Evolutionary conservation across 2,329 filamentous ascomycete species (phyloP).

Genomic region (Stagonosporopsis cucurbitacearum): DNA sequence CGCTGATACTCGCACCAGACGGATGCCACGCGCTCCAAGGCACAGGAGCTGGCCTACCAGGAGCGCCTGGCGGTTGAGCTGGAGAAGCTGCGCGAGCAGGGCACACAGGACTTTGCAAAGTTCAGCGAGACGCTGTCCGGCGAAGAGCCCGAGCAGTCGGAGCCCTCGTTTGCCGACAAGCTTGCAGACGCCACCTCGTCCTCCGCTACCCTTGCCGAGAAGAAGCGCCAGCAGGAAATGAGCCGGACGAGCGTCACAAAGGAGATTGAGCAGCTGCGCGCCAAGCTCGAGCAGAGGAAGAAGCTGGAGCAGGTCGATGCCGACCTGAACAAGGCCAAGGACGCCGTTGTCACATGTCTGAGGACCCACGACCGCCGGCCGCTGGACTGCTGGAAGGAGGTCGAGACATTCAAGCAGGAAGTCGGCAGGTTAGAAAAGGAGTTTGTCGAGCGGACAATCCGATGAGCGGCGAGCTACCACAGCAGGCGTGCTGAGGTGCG

Average conservation of each 20-base stretch:
- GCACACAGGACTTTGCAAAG: constrained; percentile 71
- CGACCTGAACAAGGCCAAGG: constrained; percentile 74
- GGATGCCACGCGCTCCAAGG: constrained; percentile 83
- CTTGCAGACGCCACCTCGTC: constrained; percentile 45
- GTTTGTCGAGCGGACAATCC: constrained; percentile 84
- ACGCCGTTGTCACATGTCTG: constrained; percentile 80
- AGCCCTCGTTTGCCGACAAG: constrained; percentile 46
- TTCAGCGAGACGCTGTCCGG: constrained; percentile 69
- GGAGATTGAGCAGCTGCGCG: constrained; percentile 63
- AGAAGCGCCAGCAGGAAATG: constrained; percentile 55
- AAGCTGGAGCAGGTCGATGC: constrained; percentile 70
- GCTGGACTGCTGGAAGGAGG: constrained; percentile 93
- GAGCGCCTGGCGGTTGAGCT: constrained; percentile 85
- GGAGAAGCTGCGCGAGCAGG: constrained; percentile 74
- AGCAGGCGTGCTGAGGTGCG: not conserved
- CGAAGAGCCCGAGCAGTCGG: constrained; percentile 49
- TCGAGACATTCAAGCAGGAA: constrained; percentile 87
- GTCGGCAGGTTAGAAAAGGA: constrained; percentile 83
- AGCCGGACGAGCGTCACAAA: constrained; percentile 61
- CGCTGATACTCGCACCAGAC: constrained; percentile 63
- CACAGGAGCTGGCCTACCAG: constrained; percentile 87
- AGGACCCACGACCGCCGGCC: constrained; percentile 83
- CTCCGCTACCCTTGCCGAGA: constrained; percentile 47
- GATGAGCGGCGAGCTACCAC: constrained; percentile 34
- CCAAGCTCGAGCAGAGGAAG: constrained; percentile 60